phyloP scores from a whole-genome alignment of 441 rosid genomes.

The Populus trichocarpa region DNA sequence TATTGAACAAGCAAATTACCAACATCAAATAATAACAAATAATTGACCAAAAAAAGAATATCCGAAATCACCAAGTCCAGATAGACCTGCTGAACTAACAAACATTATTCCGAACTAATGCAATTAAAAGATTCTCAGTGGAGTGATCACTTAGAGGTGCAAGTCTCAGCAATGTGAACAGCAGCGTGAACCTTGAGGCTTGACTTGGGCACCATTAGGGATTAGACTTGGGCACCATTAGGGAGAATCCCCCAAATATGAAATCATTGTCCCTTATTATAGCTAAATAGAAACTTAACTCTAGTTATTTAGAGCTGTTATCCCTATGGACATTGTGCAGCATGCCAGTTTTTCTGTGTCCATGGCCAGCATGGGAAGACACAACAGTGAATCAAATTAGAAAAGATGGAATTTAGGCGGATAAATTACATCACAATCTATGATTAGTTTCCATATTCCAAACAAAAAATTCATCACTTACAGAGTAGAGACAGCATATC shows the following conservation, averaged over 20 bases:
- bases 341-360: no score
- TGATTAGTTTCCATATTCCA: not conserved
- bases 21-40: not conserved
- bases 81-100: not conserved
- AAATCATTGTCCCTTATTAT: not conserved
- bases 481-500: no score
- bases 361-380: no score
- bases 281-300: not conserved
- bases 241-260: no score
- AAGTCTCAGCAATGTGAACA: not conserved
- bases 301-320: not conserved
- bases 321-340: no score
- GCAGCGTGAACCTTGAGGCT: no score
- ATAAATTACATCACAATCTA: not conserved
- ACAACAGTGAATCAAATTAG: not conserved
- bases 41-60: not conserved
- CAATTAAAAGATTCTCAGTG: not conserved
- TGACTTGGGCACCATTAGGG: no score
- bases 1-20: not conserved
- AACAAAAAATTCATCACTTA: no score
- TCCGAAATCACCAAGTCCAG: conserved; percentile 1
- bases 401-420: not conserved
- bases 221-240: no score
- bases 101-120: not conserved
- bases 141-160: conserved; percentile 1